These are phyloP conservation scores for Silene conica DNA, from an alignment of 148 eudicot genomes.

Conservation along the genomic window DNA sequence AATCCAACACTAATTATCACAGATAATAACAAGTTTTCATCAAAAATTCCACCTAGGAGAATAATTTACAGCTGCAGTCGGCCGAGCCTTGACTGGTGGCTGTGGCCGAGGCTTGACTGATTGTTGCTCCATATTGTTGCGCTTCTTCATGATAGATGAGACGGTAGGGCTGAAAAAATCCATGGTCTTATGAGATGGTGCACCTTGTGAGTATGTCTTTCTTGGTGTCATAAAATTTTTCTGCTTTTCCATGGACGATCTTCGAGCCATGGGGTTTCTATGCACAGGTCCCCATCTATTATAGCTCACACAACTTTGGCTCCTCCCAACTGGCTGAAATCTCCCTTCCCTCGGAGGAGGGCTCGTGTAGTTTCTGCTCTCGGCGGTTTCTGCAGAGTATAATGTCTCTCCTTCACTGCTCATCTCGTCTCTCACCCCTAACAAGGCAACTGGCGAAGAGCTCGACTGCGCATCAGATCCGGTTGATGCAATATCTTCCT, in stretches of 20 bases:
- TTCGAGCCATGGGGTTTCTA: conserved; percentile 51
- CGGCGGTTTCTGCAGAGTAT: conserved; percentile 99
- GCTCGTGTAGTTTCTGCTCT: conserved; percentile 74
- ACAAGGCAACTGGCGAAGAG: conserved; percentile 48
- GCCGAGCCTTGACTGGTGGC: conserved; percentile 48
- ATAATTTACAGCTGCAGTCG: conserved; percentile 41
- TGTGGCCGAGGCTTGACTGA: conserved; percentile 32
- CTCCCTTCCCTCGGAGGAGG: conserved; percentile 47
- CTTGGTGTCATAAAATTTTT: conserved; percentile 60
- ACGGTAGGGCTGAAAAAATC: conserved; percentile 80
- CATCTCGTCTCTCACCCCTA: conserved; percentile 35
- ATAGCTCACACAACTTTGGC: conserved; percentile 89
- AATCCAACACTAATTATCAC: conserved; percentile 16
- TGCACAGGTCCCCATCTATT: conserved; percentile 80
- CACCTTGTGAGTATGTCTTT: conserved; percentile 68
- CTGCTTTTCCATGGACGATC: conserved; percentile 49
- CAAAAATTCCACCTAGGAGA: conserved; percentile 77
- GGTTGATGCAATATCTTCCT: conserved; percentile 52
- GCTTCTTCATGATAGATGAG: conserved; percentile 89
- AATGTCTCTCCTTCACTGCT: conserved; percentile 89
- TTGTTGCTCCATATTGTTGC: conserved; percentile 49
- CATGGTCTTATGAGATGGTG: conserved; percentile 65
- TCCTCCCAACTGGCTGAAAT: conserved; percentile 77
- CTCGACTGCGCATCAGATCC: conserved; percentile 73
- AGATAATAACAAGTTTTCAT: conserved; percentile 20